phyloP scores from a whole-genome alignment of 768 basidiomycete species.

The Lactarius psammicola region DNA sequence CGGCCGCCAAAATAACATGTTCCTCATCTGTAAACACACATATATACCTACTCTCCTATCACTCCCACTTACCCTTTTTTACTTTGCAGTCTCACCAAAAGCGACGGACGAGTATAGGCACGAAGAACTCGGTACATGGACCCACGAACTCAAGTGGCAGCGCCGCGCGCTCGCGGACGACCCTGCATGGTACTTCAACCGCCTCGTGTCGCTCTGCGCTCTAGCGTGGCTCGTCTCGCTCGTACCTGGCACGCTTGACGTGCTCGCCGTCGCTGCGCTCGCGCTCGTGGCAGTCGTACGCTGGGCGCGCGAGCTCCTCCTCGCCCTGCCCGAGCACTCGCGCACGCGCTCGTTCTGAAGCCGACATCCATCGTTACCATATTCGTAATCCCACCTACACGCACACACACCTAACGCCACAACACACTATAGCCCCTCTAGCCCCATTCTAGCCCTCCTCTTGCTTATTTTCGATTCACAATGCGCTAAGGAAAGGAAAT shows the following conservation, averaged over 20 bases:
- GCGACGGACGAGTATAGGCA: constrained; percentile 16
- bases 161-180: constrained; percentile 18
- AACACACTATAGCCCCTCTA: not conserved
- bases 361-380: too few species aligned
- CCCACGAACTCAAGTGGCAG: constrained; percentile 18
- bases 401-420: not conserved
- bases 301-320: constrained; percentile 3
- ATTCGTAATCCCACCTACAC: too few species aligned
- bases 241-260: constrained; percentile 7
- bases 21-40: constrained; percentile 4
- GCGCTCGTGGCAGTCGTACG: not conserved
- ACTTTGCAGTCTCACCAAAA: constrained; percentile 2
- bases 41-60: not conserved
- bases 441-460: not conserved
- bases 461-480: not conserved
- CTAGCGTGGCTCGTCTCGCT: constrained; percentile 22
- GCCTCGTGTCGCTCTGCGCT: constrained; percentile 16
- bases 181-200: constrained; percentile 22
- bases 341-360: constrained; percentile 10
- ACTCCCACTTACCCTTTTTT: not conserved
- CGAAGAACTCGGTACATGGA: constrained; percentile 22
- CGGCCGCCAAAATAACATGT: constrained; percentile 13
- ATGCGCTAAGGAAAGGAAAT: not conserved
- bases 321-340: not conserved
- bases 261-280: not conserved